Evolutionary conservation across 140 eudicot species (phyloP).

Genomic region (Stevia rebaudiana): DNA sequence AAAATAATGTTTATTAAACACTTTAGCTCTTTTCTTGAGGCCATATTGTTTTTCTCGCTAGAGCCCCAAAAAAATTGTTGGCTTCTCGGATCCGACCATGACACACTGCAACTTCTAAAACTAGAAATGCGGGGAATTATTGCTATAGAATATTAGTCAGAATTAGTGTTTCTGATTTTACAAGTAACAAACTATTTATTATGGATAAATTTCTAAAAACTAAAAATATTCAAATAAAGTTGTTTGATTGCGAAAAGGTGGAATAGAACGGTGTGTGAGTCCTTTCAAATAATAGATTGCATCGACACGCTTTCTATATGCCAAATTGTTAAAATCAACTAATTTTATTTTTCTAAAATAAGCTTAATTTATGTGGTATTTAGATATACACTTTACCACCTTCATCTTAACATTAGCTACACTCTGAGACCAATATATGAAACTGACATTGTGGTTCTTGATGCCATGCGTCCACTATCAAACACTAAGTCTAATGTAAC

Average conservation of each 20-base stretch:
- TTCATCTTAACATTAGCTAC: not conserved
- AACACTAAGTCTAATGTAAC: too few relatives aligned
- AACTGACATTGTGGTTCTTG: not conserved
- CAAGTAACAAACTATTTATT: slow-evolving; percentile 28
- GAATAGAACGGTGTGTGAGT: slow-evolving; percentile 20
- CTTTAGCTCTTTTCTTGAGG: too few relatives aligned
- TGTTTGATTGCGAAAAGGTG: slow-evolving; percentile 23
- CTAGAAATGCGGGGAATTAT: slow-evolving; percentile 3
- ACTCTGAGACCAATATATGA: not conserved
- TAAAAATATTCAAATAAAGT: slow-evolving; percentile 3
- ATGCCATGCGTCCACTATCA: too few relatives aligned
- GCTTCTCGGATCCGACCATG: too few relatives aligned
- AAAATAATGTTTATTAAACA: too few relatives aligned
- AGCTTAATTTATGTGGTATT: not conserved
- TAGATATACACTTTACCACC: not conserved
- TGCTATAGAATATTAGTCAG: slow-evolving; percentile 17
- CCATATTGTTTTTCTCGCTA: too few relatives aligned
- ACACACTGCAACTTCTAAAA: not conserved
- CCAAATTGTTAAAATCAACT: slow-evolving; percentile 9
- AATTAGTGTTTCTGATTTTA: slow-evolving; percentile 26
- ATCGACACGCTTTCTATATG: slow-evolving; percentile 21
- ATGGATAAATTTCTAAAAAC: slow-evolving; percentile 20
- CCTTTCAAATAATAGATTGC: slow-evolving; percentile 16
- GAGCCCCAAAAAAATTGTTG: too few relatives aligned
- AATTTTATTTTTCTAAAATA: slow-evolving; percentile 7